Evolutionary conservation across 371 early-diverging fungal species (phyloP), one percentile per base, ranked within the genome.

Genomic region (Apophysomyces trapeziformis): DNA sequence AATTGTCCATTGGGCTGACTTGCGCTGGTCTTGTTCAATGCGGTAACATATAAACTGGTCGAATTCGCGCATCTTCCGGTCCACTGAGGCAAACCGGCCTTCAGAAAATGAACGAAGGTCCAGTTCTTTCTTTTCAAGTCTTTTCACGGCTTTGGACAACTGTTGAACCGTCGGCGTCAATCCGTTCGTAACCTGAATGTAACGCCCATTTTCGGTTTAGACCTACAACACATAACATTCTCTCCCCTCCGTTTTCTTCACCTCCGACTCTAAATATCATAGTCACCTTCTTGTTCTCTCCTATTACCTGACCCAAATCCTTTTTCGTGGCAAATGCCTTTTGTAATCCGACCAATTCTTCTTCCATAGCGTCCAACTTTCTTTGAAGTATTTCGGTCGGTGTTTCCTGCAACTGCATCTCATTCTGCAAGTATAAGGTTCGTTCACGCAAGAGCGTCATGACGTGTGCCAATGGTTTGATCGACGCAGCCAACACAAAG

Each of bases 401-500:
- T 13, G 74, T 66, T 39, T 75, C 80, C 8, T 77, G 76, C 16
- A 77, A 75, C 58, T 77, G 76, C 13, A 82, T 71, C 63, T 83
- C 79, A 39, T 72, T 77, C 63, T 89, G 88, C 26, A 89, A 65
- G 41, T 82, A 75, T 13, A 83, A 38, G 0, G 88, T 86, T 13
- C 87, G 71, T 59, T 85, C 78, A 59, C 79, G 78, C 7, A 88
- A 64, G 7, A 88, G 69, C 38, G 74, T 67, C 65, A 82, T 64
- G 26, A 83, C 68, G 63, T 86, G 86, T 13, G 75, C 75, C 12
- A 84, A 59, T 0, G 89, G 89, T 54, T 83, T 77, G 44, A 89
- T 80, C 14, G 79, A 77, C 1, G 88, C 87, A 13, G 86, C 88
- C 44, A 89, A 68, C 32, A 88, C 78, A 63, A 88, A 89, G 7